Base-by-base conservation (phyloP, 805 yeast genomes). In the Myxozyma sirexii region DNA sequence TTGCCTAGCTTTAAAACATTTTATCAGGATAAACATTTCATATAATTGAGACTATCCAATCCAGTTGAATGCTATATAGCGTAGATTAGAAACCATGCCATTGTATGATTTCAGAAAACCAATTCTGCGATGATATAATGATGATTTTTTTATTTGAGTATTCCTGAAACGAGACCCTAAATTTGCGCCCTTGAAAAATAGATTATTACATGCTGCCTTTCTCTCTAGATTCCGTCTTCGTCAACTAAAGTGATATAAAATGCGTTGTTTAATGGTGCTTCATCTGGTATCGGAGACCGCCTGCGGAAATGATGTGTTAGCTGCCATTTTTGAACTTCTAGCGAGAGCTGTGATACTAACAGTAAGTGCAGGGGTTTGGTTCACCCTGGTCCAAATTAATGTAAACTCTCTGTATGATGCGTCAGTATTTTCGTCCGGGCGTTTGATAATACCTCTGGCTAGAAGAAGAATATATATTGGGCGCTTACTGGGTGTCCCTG, bases 311-410 rank as follows among this genome's bases (percentile, higher is more conserved):
- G 15, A 17, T 15, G 24, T 2, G 37, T 27, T 47, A 37, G 49
- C 44, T n/a, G 24, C 13, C 38, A 39, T 29, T 29, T 29, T 7
- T 10, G 19, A 24, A 35, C 8, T 43, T 38, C 7, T 33, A 17
- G 43, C 26, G 7, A 23, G 12, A 24, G 44, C 12, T 24, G 29
- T 15, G 12, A 17, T 8, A 51, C 63, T 33, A 17, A 63, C 96
- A 89, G 78, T 89, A 89, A 7, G 90, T 90, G 76, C 96, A 89
- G 19, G 87, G 78, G 53, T 84, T 82, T 13, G 88, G 80, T 62
- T 84, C 83, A 42, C 90, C 87, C 71, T 83, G 84, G 72, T 89
- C 96, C 70, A 90, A 80, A 74, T 88, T 88, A 74, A 89, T 88
- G 72, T 76, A 89, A 23, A 89, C 83, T 72, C 86, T 87, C 45